These are phyloP conservation scores for Metschnikowia proteae DNA, from an alignment of 805 yeast genomes.

Conservation along the genomic window DNA sequence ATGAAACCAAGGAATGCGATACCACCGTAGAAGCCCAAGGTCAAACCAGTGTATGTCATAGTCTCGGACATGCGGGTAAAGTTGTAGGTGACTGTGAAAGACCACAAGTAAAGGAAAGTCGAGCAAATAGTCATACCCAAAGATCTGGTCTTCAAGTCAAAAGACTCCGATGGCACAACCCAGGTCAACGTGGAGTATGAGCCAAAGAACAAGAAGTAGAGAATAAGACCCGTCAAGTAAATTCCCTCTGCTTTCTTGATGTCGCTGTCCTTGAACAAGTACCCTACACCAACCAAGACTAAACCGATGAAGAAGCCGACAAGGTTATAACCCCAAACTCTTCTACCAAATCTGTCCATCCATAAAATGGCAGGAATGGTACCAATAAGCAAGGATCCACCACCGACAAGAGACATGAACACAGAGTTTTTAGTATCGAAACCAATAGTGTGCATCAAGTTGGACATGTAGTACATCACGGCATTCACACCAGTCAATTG, in stretches of 20 bases:
- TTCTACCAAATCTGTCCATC: conserved; percentile 56
- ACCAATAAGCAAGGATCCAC: conserved; percentile 59
- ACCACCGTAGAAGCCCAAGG: conserved; percentile 66
- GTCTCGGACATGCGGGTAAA: conserved; percentile 53
- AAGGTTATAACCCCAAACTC: conserved; percentile 57
- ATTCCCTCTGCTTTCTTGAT: conserved; percentile 52
- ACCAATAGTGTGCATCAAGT: conserved; percentile 53
- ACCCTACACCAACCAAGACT: conserved; percentile 57
- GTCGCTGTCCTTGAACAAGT: conserved; percentile 40
- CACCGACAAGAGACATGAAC: conserved; percentile 67
- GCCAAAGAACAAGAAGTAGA: conserved; percentile 66
- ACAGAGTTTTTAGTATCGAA: conserved; percentile 50
- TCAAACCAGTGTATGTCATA: conserved; percentile 58
- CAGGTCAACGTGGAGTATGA: conserved; percentile 64
- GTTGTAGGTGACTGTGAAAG: conserved; percentile 62
- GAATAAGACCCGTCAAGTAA: conserved; percentile 57
- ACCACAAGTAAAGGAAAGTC: conserved; percentile 54
- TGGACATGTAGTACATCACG: conserved; percentile 61
- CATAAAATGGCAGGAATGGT: conserved; percentile 61
- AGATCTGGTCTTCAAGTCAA: conserved; percentile 55
- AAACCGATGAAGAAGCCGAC: conserved; percentile 59
- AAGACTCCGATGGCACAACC: conserved; percentile 66
- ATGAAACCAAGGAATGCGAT: conserved; percentile 55
- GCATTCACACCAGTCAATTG: conserved; percentile 70
- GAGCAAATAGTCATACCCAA: conserved; percentile 63